A percentile compares a stretch with the other conserved stretches of the same genome.
Evolutionary conservation across 2,329 filamentous ascomycete genomes (phyloP).

Genomic region (Verticillium isaacii): DNA sequence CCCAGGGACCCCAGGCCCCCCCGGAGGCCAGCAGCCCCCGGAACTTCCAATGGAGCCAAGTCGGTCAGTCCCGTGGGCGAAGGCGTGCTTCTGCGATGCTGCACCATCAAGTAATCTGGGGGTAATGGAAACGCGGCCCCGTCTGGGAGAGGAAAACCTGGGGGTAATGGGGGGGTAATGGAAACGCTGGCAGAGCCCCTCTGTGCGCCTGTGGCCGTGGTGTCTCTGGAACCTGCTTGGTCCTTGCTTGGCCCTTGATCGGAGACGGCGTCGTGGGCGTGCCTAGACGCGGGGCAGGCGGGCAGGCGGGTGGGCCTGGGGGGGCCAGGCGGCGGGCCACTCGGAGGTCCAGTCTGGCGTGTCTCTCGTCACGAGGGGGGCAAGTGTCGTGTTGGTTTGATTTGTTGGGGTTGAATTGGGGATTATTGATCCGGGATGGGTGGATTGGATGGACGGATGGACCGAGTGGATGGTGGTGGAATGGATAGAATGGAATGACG

Average conservation of each 20-base stretch:
- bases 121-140: constrained; percentile 14
- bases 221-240: neutral
- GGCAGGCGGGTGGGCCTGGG: neutral
- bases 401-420: neutral
- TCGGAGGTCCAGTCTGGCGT: neutral
- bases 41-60: neutral
- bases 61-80: constrained; percentile 9
- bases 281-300: neutral
- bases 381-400: neutral
- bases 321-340: neutral
- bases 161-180: constrained; percentile 5
- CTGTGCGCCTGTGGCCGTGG: neutral
- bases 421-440: neutral
- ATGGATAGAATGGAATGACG: neutral
- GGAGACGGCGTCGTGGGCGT: neutral
- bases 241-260: neutral
- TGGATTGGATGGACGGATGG: neutral
- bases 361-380: neutral
- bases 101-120: constrained; percentile 17
- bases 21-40: neutral
- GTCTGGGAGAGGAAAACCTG: neutral
- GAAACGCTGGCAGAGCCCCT: neutral
- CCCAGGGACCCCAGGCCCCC: neutral
- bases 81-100: constrained; percentile 2
- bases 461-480: too few species aligned